A percentile compares a stretch with the other conserved stretches of the same genome.
phyloP scores from a whole-genome alignment of 306 rosid genomes.

The Trifolium subterraneum region DNA sequence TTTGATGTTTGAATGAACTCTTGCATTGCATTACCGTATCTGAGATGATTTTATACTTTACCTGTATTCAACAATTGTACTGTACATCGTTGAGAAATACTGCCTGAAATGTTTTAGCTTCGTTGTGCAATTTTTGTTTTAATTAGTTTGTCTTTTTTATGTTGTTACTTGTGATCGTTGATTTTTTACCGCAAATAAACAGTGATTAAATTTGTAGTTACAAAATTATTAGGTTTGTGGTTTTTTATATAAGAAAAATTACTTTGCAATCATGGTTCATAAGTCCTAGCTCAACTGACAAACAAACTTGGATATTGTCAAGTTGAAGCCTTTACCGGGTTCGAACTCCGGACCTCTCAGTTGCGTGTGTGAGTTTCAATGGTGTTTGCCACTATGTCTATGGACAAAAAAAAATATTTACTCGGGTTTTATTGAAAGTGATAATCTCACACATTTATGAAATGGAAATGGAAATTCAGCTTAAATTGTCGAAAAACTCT shows the following conservation, averaged over 20 bases:
- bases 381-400: too few species aligned
- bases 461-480: neutral
- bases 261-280: too few species aligned
- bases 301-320: too few species aligned
- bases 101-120: neutral
- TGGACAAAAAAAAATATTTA: too few species aligned
- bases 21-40: neutral
- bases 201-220: neutral
- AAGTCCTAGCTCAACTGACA: too few species aligned
- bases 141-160: neutral
- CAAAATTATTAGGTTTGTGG: neutral
- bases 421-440: neutral
- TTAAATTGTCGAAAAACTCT: neutral
- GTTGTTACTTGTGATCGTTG: slow-evolving; percentile 13
- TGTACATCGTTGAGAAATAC: neutral
- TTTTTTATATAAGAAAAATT: neutral
- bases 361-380: too few species aligned
- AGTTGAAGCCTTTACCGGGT: too few species aligned
- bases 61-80: neutral
- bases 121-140: slow-evolving; percentile 4
- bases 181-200: neutral
- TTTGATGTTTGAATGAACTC: neutral
- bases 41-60: too few species aligned
- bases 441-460: neutral
- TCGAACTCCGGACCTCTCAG: neutral